A percentile compares a stretch with the other conserved stretches of the same genome.
Conservation (phyloP, 2,329 filamentous ascomycete species). For the Didymella keratinophila region DNA sequence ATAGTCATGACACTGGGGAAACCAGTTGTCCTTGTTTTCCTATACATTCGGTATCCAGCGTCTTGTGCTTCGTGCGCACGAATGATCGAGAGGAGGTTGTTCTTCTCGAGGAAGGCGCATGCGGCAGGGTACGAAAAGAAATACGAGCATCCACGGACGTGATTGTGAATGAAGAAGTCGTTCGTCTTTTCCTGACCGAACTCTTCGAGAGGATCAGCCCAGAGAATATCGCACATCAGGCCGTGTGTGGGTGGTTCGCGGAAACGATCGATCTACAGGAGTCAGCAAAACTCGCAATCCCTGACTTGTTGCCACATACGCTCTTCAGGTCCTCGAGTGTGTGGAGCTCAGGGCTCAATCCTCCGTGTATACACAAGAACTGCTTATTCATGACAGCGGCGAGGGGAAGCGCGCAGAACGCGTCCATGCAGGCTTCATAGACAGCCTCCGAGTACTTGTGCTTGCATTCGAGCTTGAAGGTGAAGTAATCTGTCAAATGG, state of each 20-base stretch:
- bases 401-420: conserved; percentile 91
- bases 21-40: conserved; percentile 95
- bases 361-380: conserved; percentile 97
- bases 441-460: conserved; percentile 98
- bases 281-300: conserved; percentile 28
- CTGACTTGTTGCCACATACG: conserved; percentile 60
- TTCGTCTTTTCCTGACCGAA: conserved; percentile 99
- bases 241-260: conserved; percentile 96
- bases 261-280: conserved; percentile 87
- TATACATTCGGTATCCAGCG: conserved; percentile 98
- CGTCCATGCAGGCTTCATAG: conserved; percentile 98
- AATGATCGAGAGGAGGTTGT: conserved; percentile 96
- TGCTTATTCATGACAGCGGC: conserved; percentile 99
- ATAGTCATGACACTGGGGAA: conserved; percentile 99
- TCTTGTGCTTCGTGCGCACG: conserved; percentile 98
- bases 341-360: conserved; percentile 93
- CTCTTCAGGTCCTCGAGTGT: conserved; percentile 92
- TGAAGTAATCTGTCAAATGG: conserved; percentile 99
- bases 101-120: conserved; percentile 97
- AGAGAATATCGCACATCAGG: conserved; percentile 98
- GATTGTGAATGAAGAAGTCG: conserved; percentile 97
- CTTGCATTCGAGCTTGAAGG: conserved; percentile 99
- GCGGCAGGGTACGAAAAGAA: conserved; percentile 99
- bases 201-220: conserved; percentile 97
- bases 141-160: conserved; percentile 97